These are phyloP conservation scores for Actinomortierella ambigua DNA, from an alignment of 371 early-diverging fungal genomes.

Conservation along the genomic window DNA sequence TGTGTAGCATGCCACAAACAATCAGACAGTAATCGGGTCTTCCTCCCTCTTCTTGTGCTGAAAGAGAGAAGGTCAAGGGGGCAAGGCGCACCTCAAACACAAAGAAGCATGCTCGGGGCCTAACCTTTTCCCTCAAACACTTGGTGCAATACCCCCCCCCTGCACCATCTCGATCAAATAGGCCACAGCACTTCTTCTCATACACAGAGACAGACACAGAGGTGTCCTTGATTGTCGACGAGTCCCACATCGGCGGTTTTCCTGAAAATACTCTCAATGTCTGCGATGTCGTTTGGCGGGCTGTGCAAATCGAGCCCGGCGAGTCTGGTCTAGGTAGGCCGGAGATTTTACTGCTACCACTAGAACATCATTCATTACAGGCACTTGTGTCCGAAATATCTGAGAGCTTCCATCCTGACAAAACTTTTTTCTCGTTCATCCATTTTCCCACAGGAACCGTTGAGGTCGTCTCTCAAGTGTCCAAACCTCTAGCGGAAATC, in stretches of 20 bases:
- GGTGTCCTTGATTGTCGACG: constrained; percentile 40
- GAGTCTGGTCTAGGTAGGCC: constrained; percentile 40
- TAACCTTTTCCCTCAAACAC: constrained; percentile 1
- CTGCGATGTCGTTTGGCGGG: constrained; percentile 38
- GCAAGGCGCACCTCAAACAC: background rate
- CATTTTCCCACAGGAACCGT: constrained; percentile 14
- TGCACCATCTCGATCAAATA: background rate
- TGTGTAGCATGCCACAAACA: too few species aligned
- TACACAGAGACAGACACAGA: constrained; percentile 45
- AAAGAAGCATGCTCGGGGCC: background rate
- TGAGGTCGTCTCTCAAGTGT: constrained; percentile 39
- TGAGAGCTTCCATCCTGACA: background rate
- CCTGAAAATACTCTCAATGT: constrained; percentile 28
- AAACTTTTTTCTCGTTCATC: background rate
- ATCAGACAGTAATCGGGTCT: background rate
- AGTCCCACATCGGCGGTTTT: constrained; percentile 30
- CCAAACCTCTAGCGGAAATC: constrained; percentile 36
- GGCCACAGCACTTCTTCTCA: constrained; percentile 42
- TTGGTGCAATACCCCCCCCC: background rate
- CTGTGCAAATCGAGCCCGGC: constrained; percentile 43
- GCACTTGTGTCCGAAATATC: too few species aligned
- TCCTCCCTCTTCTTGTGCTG: background rate
- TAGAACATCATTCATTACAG: too few species aligned
- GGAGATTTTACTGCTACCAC: too few species aligned
- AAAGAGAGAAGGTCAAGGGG: too few species aligned